These are phyloP conservation scores for Vigna angularis DNA, from an alignment of 306 rosid species.

Conservation along the genomic window DNA sequence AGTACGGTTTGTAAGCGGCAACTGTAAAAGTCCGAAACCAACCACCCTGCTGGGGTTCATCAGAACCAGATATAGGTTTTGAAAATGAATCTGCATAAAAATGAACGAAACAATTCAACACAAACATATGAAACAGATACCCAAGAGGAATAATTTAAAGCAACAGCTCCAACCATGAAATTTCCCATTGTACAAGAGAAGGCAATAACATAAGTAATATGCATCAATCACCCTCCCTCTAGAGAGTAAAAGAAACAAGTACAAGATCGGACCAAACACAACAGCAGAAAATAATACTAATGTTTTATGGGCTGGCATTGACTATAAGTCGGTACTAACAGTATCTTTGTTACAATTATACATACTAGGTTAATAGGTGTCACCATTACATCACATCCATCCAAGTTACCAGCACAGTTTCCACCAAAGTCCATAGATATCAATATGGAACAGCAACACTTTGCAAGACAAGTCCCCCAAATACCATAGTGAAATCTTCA, in stretches of 20 bases:
- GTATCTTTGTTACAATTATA: background rate
- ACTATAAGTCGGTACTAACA: background rate
- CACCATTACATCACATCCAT: background rate
- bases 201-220: conserved; percentile 12
- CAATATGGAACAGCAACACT: background rate
- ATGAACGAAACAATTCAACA: conserved; percentile 38
- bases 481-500: background rate
- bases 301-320: conserved; percentile 6
- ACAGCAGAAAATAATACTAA: background rate
- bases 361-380: background rate
- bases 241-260: background rate
- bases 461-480: background rate
- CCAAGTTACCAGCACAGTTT: background rate
- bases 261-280: background rate
- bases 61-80: conserved; percentile 82
- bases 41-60: conserved; percentile 84
- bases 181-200: conserved; percentile 3
- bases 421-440: background rate
- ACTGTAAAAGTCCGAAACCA: conserved; percentile 70
- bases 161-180: conserved; percentile 10
- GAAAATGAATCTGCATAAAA: conserved; percentile 80
- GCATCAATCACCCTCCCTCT: conserved; percentile 9
- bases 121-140: conserved; percentile 23
- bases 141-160: conserved; percentile 2
- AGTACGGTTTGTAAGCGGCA: conserved; percentile 83